A percentile compares a stretch with the other conserved stretches of the same genome.
Conservation (phyloP, 306 rosid genomes). For the Prunus armeniaca region DNA sequence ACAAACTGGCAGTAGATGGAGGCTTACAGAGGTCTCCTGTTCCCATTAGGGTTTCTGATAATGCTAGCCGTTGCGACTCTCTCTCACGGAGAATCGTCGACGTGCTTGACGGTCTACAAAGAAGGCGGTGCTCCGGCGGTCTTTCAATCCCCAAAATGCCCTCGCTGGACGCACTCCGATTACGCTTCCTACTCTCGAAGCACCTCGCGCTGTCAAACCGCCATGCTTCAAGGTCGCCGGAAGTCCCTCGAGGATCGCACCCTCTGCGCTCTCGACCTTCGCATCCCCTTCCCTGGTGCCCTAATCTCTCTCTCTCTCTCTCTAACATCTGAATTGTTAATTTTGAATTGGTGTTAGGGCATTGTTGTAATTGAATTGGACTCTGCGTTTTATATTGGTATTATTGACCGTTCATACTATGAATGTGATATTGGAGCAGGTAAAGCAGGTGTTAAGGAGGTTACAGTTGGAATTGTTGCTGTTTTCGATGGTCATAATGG, state of each 20-base stretch:
- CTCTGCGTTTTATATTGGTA: background rate
- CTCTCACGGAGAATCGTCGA: constrained; percentile 60
- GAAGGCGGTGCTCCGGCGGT: constrained; percentile 95
- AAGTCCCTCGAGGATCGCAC: constrained; percentile 77
- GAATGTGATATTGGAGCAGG: constrained; percentile 46
- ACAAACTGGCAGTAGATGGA: constrained; percentile 6
- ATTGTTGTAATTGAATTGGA: background rate
- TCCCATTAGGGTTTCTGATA: constrained; percentile 40
- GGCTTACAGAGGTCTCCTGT: constrained; percentile 1
- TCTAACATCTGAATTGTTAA: background rate
- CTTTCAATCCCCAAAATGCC: constrained; percentile 86
- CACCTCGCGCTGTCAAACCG: constrained; percentile 56
- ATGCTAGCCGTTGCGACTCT: constrained; percentile 22
- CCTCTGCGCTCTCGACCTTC: constrained; percentile 76
- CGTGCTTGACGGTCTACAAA: constrained; percentile 73
- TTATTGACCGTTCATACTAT: background rate
- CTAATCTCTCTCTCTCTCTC: background rate
- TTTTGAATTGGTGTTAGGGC: constrained; percentile 12
- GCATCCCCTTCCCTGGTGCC: constrained; percentile 74
- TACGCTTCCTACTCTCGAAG: constrained; percentile 36
- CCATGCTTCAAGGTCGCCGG: constrained; percentile 76
- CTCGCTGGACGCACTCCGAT: constrained; percentile 75
- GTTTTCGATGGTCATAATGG: constrained; percentile 98
- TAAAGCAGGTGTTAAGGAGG: constrained; percentile 63
- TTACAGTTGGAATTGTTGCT: constrained; percentile 74